Evolutionary conservation across 2,329 filamentous ascomycete species (phyloP).

Genomic region (Colletotrichum karsti): DNA sequence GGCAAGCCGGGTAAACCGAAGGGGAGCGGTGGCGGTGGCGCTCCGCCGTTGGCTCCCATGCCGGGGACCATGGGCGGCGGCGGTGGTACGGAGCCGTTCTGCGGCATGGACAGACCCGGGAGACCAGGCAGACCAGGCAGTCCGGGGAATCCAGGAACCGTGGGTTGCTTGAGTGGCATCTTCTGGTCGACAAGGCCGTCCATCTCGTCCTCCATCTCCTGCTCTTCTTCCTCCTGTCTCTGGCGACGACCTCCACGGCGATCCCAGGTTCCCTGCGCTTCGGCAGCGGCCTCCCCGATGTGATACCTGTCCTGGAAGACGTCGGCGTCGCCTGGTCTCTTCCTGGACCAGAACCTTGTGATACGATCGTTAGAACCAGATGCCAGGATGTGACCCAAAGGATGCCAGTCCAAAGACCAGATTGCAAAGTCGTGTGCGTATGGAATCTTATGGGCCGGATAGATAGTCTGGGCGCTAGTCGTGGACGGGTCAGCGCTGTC

Average conservation of each 20-base stretch:
- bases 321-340: constrained; percentile 86
- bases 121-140: constrained; percentile 61
- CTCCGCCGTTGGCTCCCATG: constrained; percentile 51
- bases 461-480: constrained; percentile 87
- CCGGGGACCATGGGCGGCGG: constrained; percentile 58
- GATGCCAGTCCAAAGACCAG: constrained; percentile 98
- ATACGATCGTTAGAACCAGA: constrained; percentile 97
- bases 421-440: constrained; percentile 95
- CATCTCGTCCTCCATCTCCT: constrained; percentile 91
- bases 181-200: constrained; percentile 93
- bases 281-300: constrained; percentile 91
- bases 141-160: constrained; percentile 59
- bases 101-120: constrained; percentile 51
- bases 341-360: constrained; percentile 95
- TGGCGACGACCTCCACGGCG: constrained; percentile 80
- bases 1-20: constrained; percentile 62
- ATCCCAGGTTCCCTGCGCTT: constrained; percentile 95
- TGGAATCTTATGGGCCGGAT: constrained; percentile 85
- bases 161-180: constrained; percentile 69
- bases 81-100: constrained; percentile 37
- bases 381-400: constrained; percentile 91
- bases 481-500: constrained; percentile 83
- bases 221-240: constrained; percentile 90
- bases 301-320: constrained; percentile 93
- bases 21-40: constrained; percentile 58